Conservation (phyloP, 1,139 yeast genomes). For the Tardiomyces depauwii region DNA sequence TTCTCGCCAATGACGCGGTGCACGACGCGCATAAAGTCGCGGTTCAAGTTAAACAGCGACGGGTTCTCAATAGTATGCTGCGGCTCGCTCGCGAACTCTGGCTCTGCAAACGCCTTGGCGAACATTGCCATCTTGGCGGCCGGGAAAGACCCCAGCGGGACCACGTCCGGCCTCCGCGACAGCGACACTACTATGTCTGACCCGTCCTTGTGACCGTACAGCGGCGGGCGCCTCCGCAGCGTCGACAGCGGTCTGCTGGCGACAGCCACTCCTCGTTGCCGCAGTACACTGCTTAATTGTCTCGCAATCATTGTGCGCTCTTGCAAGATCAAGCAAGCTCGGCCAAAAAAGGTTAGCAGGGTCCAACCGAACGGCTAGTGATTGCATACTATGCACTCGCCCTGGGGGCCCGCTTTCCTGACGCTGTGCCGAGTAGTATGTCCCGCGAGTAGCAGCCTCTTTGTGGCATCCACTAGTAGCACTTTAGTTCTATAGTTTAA, state of each 20-base stretch:
- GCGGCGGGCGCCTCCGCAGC: conserved; percentile 5
- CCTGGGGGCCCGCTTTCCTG: too few species aligned
- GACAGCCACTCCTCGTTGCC: too few species aligned
- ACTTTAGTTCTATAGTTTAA: too few species aligned
- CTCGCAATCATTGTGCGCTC: too few species aligned
- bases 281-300: too few species aligned
- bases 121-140: conserved; percentile 3
- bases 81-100: neutral
- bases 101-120: conserved; percentile 7
- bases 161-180: conserved; percentile 4
- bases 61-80: conserved; percentile 5
- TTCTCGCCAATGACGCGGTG: conserved; percentile 22
- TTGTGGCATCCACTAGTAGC: too few species aligned
- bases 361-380: too few species aligned
- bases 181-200: conserved; percentile 7
- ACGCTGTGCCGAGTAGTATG: too few species aligned
- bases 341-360: too few species aligned
- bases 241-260: neutral
- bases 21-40: conserved; percentile 18
- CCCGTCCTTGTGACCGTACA: conserved; percentile 4
- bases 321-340: too few species aligned
- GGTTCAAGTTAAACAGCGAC: conserved; percentile 10
- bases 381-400: too few species aligned
- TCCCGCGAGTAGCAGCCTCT: too few species aligned
- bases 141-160: conserved; percentile 8